Conservation (phyloP, 2,329 filamentous ascomycete species). For the Elsinoe australis region DNA sequence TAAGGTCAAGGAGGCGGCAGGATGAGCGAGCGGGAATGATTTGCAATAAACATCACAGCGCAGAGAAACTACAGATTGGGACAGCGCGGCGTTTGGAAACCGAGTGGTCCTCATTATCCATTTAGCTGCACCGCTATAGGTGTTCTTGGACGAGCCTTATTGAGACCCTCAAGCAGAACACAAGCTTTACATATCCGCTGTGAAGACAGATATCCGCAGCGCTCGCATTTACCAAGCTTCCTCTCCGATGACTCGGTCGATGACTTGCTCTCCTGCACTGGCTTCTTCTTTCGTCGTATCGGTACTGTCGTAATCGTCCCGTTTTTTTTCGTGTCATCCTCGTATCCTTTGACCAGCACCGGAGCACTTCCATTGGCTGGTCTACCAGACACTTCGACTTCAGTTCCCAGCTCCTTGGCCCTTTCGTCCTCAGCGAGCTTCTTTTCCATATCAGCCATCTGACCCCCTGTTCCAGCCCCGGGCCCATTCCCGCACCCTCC, state of each 20-base stretch:
- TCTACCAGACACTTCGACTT: conserved; percentile 52
- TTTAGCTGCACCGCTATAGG: conserved; percentile 30
- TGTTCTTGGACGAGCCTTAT: conserved; percentile 55
- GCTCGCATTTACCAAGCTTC: conserved; percentile 72
- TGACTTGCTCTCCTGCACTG: not conserved
- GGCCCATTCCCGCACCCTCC: conserved; percentile 70
- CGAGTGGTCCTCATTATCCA: conserved; percentile 4
- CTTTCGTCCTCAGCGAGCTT: conserved; percentile 58
- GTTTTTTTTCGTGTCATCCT: not conserved
- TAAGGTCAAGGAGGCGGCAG: conserved; percentile 74
- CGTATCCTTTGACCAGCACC: conserved; percentile 22
- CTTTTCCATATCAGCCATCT: conserved; percentile 77
- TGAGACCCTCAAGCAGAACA: conserved; percentile 77
- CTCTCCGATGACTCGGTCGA: conserved; percentile 30
- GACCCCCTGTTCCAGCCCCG: conserved; percentile 59
- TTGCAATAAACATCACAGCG: not conserved
- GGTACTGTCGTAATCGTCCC: conserved; percentile 21
- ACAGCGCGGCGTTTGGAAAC: conserved; percentile 14
- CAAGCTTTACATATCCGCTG: conserved; percentile 93
- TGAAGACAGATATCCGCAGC: conserved; percentile 92
- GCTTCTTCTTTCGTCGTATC: conserved; percentile 30
- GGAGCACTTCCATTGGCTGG: conserved; percentile 14
- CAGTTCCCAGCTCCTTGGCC: conserved; percentile 46
- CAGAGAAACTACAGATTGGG: not conserved
- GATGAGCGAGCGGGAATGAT: not conserved